A percentile compares a stretch with the other conserved stretches of the same genome.
Evolutionary conservation across 192 early-diverging fungal species (phyloP).

Genomic region (Gigaspora rosea): DNA sequence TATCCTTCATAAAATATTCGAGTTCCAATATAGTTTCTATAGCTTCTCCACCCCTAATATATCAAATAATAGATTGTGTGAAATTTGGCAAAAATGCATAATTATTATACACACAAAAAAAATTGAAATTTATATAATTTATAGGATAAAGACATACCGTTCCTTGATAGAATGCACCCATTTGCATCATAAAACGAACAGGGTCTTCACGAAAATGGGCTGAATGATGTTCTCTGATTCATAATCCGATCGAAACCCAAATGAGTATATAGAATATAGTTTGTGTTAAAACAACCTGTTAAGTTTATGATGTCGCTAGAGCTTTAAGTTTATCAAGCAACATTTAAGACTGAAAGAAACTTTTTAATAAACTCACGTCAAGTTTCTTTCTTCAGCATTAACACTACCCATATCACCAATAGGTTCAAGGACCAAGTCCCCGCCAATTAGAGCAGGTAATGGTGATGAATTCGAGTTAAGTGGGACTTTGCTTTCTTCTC

Average conservation of each 20-base stretch:
- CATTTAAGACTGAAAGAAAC: not conserved
- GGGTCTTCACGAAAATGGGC: conserved; percentile 68
- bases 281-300: not conserved
- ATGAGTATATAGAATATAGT: not conserved
- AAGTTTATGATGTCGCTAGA: not conserved
- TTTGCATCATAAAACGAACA: conserved; percentile 66
- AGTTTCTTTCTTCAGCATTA: conserved; percentile 21
- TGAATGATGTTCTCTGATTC: conserved; percentile 45
- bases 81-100: not conserved
- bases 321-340: not conserved
- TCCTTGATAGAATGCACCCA: conserved; percentile 58
- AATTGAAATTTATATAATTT: not conserved
- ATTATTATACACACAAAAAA: not conserved
- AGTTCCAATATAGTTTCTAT: conserved; percentile 74
- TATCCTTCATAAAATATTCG: conserved; percentile 71
- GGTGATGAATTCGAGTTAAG: too few relatives aligned
- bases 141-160: conserved; percentile 45
- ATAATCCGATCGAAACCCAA: conserved; percentile 15
- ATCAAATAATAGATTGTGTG: not conserved
- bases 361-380: conserved; percentile 20
- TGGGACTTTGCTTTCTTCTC: too few relatives aligned
- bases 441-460: too few relatives aligned
- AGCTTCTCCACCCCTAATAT: conserved; percentile 78
- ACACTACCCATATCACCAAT: too few relatives aligned
- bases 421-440: too few relatives aligned